Conservation (phyloP, 2,329 filamentous ascomycete genomes). For the Cladosporium oxysporum region DNA sequence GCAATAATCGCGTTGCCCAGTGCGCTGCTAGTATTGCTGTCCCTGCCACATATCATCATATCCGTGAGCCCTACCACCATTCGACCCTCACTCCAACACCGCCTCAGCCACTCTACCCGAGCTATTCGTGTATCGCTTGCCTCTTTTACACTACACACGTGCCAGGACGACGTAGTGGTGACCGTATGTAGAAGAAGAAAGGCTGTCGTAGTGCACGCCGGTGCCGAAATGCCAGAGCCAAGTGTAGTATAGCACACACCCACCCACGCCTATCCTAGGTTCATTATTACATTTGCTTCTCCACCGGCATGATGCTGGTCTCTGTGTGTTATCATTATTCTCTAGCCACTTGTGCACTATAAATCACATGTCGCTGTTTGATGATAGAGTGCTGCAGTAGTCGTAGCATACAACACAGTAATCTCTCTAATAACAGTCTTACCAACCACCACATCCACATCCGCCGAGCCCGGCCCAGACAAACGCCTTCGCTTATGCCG, state of each 20-base stretch:
- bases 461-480: neutral
- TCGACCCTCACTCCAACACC: too few species aligned
- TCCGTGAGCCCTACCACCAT: neutral
- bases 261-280: neutral
- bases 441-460: neutral
- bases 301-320: neutral
- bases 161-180: neutral
- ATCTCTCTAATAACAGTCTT: neutral
- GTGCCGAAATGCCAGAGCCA: neutral
- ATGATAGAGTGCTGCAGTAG: neutral
- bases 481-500: neutral
- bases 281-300: neutral
- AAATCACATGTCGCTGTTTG: neutral
- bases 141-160: neutral
- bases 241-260: neutral
- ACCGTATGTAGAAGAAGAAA: neutral
- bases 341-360: neutral
- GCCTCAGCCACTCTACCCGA: neutral
- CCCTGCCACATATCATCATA: conserved; percentile 8
- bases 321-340: neutral
- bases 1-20: conserved; percentile 4
- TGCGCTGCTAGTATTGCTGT: conserved; percentile 4
- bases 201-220: neutral
- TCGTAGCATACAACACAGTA: neutral
- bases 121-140: conserved; percentile 2